A percentile compares a stretch with the other conserved stretches of the same genome.
Conservation (phyloP, 1,284 basidiomycete species). For the Kalmanozyma brasiliensis region DNA sequence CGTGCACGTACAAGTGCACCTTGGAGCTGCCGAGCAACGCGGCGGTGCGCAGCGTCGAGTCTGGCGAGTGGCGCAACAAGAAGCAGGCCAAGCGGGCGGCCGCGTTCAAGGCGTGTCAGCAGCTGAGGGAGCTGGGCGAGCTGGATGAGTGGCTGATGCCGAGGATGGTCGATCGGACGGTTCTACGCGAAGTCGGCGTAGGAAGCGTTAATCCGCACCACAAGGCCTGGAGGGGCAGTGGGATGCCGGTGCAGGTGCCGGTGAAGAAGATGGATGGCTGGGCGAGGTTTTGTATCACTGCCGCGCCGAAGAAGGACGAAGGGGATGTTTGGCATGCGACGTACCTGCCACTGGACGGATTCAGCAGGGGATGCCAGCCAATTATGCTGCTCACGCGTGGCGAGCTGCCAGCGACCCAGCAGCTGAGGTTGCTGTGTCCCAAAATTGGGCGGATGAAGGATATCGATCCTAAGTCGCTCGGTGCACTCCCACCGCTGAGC, state of each 20-base stretch:
- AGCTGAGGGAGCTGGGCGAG: slow-evolving; percentile 35
- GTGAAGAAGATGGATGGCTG: slow-evolving; percentile 32
- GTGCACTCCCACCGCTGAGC: neutral
- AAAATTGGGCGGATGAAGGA: slow-evolving; percentile 4
- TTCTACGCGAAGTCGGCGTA: neutral
- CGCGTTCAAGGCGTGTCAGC: slow-evolving; percentile 43
- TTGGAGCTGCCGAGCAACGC: slow-evolving; percentile 37
- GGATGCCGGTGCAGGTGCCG: slow-evolving; percentile 22
- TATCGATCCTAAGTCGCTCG: slow-evolving; percentile 4
- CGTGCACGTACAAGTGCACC: slow-evolving; percentile 11
- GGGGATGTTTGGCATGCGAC: slow-evolving; percentile 13
- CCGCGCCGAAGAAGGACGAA: no score
- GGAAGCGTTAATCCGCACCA: slow-evolving; percentile 19
- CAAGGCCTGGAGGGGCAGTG: slow-evolving; percentile 23
- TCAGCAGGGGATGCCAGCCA: slow-evolving; percentile 12
- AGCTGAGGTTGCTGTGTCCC: slow-evolving; percentile 11
- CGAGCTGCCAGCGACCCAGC: slow-evolving; percentile 18
- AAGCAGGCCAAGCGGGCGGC: slow-evolving; percentile 45
- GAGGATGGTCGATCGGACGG: slow-evolving; percentile 7
- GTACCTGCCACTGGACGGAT: slow-evolving; percentile 19
- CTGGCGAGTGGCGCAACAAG: slow-evolving; percentile 26
- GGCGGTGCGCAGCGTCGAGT: slow-evolving; percentile 26
- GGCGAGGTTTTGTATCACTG: slow-evolving; percentile 4
- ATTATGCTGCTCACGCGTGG: slow-evolving; percentile 25
- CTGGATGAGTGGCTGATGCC: slow-evolving; percentile 53